Base-by-base conservation (phyloP, 1,139 yeast species). In the Groenewaldozyma auringiensis region DNA sequence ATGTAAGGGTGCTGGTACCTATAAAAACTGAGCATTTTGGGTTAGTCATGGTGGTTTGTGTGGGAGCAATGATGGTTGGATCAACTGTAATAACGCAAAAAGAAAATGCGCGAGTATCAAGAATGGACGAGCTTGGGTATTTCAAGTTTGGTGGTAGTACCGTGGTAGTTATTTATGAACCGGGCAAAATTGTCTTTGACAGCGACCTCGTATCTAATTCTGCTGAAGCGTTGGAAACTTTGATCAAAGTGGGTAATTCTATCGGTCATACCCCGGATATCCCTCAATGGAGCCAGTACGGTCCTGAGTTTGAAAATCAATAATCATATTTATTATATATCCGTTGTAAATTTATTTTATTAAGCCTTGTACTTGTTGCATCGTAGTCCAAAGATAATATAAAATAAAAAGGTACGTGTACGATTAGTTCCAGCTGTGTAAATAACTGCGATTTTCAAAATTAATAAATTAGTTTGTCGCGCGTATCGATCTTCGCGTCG, bases 61-160 rank as follows among this genome's bases (percentile, higher is more conserved):
- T 92, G 6, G 98, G 98, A 21, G 98, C 98, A 1, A 92, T 92
- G 97, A 88, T 92, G 96, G 98, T 92, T 2, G 97, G 97, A 0
- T 83, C 95, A 2, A 88, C 82, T 2, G 75, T 87, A 0, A 65
- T 89, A 33, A 81, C 92, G 0, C 81, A 79, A n/a, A 60, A 73
- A 43, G 76, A 73, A 40, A 87, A 86, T 2, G 79, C 79, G 37
- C 42, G 48, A 0, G 72, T 89, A 4, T 58, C 66, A 14, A 71
- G 92, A 45, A 85, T 92, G 4, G 94, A 85, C 40, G 97, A 92
- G 59, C 67, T 92, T 37, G 98, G 98, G 0, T 89, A 86, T 60
- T 92, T 92, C 71, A 86, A 88, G 61, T 92, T 89, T 68, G 98
- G 98, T 14, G 98, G 97, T 0, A 85, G 95, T 0, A 92, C 98